Conservation (phyloP, 75 land plant species). For the Isoetes taiwanensis region DNA sequence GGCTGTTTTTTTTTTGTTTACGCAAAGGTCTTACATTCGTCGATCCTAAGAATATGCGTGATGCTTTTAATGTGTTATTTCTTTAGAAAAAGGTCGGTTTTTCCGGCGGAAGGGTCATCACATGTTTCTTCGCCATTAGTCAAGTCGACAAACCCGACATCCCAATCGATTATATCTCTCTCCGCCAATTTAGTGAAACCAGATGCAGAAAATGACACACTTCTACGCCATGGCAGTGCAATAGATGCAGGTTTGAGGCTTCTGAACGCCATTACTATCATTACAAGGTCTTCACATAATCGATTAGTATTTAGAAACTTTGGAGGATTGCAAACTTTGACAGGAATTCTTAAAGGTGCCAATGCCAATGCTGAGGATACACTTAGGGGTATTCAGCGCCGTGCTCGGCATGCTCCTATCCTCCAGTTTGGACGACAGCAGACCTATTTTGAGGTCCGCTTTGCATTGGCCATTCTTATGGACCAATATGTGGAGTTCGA, state of each 20-base stretch:
- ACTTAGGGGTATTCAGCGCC: too few relatives aligned
- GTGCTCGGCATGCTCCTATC: too few relatives aligned
- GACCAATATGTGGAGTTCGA: too few relatives aligned
- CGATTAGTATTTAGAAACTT: slow-evolving; percentile 53
- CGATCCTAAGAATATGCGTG: not conserved
- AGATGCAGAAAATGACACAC: too few relatives aligned
- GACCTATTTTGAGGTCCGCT: too few relatives aligned
- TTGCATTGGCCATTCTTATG: too few relatives aligned
- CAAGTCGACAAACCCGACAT: slow-evolving; percentile 16
- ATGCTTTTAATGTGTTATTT: not conserved
- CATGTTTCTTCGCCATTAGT: not conserved
- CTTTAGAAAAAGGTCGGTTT: not conserved
- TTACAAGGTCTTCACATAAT: slow-evolving; percentile 69
- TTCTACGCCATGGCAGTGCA: not conserved
- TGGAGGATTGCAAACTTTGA: slow-evolving; percentile 80
- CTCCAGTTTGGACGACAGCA: too few relatives aligned
- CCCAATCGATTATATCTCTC: slow-evolving; percentile 5
- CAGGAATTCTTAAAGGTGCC: slow-evolving; percentile 86
- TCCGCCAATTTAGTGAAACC: too few relatives aligned
- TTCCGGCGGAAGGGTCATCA: not conserved
- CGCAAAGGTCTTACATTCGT: too few relatives aligned
- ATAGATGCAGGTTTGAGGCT: slow-evolving; percentile 34
- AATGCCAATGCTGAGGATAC: not conserved
- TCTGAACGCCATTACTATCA: slow-evolving; percentile 46
- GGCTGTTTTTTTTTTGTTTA: too few relatives aligned